Evolutionary conservation across 148 eudicot genomes (phyloP).

Genomic region (Pharnaceum exiguum): DNA sequence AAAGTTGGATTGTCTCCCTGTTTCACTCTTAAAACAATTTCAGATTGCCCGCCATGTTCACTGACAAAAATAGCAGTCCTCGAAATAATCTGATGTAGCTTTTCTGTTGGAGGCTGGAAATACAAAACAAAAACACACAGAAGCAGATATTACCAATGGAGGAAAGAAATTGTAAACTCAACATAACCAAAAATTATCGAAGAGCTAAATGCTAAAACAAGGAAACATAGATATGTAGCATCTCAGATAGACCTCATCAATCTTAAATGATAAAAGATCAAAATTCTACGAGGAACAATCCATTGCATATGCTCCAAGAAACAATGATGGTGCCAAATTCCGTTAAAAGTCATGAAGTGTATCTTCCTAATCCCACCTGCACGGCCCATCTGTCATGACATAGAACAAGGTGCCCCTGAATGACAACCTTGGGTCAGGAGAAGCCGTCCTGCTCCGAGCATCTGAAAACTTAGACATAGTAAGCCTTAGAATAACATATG

Average conservation of each 20-base stretch:
- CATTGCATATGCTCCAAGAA: conserved; percentile 47
- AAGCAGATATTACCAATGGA: conserved; percentile 18
- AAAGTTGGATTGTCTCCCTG: conserved; percentile 97
- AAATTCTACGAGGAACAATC: conserved; percentile 33
- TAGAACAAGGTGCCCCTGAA: conserved; percentile 84
- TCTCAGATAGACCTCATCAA: conserved; percentile 26
- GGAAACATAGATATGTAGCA: conserved; percentile 4
- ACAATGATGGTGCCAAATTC: conserved; percentile 39
- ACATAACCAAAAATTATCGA: no score
- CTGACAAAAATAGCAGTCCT: conserved; percentile 90
- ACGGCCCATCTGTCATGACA: conserved; percentile 69
- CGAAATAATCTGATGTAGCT: conserved; percentile 91
- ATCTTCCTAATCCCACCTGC: conserved; percentile 98
- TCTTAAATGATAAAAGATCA: conserved; percentile 29
- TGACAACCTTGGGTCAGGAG: conserved; percentile 88
- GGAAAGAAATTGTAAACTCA: neutral
- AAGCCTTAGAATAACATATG: conserved; percentile 74
- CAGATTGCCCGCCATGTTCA: conserved; percentile 92
- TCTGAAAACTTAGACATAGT: conserved; percentile 97
- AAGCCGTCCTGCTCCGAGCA: conserved; percentile 91
- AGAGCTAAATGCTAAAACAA: conserved; percentile 4
- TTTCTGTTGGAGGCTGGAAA: conserved; percentile 90
- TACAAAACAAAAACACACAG: conserved; percentile 9
- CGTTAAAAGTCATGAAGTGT: conserved; percentile 34
- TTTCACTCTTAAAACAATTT: conserved; percentile 89